Evolutionary conservation across 2,329 filamentous ascomycete genomes (phyloP), one percentile per base, ranked within the genome.

Genomic region (Fusarium protoensiforme): DNA sequence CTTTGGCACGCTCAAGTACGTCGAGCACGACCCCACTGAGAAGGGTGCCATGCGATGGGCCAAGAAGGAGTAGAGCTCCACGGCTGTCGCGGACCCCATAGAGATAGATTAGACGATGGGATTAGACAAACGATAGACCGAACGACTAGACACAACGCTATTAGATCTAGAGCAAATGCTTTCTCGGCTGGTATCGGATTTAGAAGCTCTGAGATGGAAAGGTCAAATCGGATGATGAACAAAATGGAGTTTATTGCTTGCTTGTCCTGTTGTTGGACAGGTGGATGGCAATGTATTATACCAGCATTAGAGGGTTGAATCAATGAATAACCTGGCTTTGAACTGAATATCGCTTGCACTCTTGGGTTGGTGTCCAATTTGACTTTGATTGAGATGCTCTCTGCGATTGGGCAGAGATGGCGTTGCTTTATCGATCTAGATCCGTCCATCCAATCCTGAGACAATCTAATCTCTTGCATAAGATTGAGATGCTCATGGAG

Each of bases 1-100:
- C 58, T 79, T 79, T 41, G 76, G 77, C 33, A 41, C 64, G n/a
- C 77, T 79, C 70, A 79, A 79, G 75, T 79, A 79, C 39, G 77
- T 79, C 10, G 77, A 79, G 75, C 71, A 68, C 56, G 77, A 79
- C 68, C 77, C 77, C n/a, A 65, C 64, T 48, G 62, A 61, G 43
- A 62, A 67, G 10, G 77, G 77, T 43, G 72, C 61, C 31, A 70
- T 79, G 72, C 67, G 76, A 38, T 79, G 77, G 77, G 71, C 71
- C 61, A 78, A 79, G 73, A 75, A 79, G n/a, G n/a, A n/a, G 51
- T 74, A 75, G 70, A 75, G 60, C 53, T 66, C 69, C 54, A 22
- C 27, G 46, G 24, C 29, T 33, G 29, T 31, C 43, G 27, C 35
- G 13, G n/a, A 18, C 31, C 51, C 20, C 29, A 46, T 27, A 70